Percentiles rank a stretch among this genome's conserved stretches.
Conservation (phyloP, 768 basidiomycete genomes). For the Sarcodon sp. region DNA sequence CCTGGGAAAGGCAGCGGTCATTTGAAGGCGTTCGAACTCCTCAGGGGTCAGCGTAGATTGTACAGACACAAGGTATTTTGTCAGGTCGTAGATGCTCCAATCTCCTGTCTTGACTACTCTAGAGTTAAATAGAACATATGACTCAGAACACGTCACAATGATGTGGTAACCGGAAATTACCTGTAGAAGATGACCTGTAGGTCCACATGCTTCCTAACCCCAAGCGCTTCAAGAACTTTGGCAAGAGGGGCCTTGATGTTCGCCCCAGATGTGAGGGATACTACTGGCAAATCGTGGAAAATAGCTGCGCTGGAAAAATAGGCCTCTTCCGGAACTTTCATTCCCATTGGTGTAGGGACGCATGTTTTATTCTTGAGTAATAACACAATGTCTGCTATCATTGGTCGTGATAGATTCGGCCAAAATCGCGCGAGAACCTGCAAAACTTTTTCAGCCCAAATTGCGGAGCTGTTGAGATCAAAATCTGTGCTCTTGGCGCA, state of each 20-base stretch:
- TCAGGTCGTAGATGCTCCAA: conserved; percentile 78
- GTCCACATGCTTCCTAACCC: conserved; percentile 86
- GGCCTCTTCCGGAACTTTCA: conserved; percentile 56
- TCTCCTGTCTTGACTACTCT: conserved; percentile 87
- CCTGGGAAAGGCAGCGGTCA: conserved; percentile 66
- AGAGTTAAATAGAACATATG: neutral
- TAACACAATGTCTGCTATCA: conserved; percentile 27
- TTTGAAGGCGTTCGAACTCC: conserved; percentile 41
- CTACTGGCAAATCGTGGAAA: conserved; percentile 81
- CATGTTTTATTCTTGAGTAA: conserved; percentile 31
- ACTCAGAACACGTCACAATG: neutral
- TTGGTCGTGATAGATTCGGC: conserved; percentile 41
- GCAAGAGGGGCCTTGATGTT: conserved; percentile 60
- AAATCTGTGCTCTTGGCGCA: conserved; percentile 29
- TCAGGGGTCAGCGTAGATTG: conserved; percentile 43
- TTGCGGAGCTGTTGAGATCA: conserved; percentile 50
- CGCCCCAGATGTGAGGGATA: conserved; percentile 52
- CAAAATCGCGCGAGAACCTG: conserved; percentile 55
- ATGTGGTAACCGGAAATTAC: conserved; percentile 20
- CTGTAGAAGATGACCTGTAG: conserved; percentile 88
- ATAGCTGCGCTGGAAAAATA: conserved; percentile 83
- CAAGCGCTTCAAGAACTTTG: conserved; percentile 56
- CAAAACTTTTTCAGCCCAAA: conserved; percentile 77
- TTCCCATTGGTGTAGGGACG: conserved; percentile 47
- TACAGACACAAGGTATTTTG: conserved; percentile 81